phyloP scores from a whole-genome alignment of 805 yeast genomes.

The Komagataella phaffii region DNA sequence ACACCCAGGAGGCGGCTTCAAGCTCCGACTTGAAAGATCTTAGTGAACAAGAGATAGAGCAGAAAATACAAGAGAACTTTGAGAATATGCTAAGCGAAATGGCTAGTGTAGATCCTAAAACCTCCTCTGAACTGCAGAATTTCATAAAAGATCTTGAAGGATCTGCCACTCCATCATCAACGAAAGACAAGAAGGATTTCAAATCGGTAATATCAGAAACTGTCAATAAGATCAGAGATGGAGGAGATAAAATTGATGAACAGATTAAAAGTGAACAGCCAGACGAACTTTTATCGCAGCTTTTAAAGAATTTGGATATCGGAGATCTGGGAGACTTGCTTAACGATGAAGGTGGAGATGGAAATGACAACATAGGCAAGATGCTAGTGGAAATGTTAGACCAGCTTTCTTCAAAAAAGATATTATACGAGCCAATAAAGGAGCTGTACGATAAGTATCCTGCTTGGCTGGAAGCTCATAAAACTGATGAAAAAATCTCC shows the following conservation, averaged over 20 bases:
- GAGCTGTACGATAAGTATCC: conserved; percentile 68
- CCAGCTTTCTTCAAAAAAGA: conserved; percentile 74
- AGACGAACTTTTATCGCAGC: conserved; percentile 43
- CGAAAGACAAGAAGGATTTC: conserved; percentile 25
- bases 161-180: conserved; percentile 4
- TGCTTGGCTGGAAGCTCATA: conserved; percentile 47
- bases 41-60: conserved; percentile 8
- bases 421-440: conserved; percentile 78
- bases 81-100: conserved; percentile 11
- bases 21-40: conserved; percentile 5
- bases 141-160: conserved; percentile 31
- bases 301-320: conserved; percentile 49
- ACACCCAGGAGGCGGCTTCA: background rate
- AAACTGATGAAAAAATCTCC: conserved; percentile 22
- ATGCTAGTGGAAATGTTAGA: conserved; percentile 62
- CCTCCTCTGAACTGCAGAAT: conserved; percentile 34
- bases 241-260: conserved; percentile 60
- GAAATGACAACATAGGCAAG: conserved; percentile 30
- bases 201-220: conserved; percentile 72
- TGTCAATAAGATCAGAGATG: conserved; percentile 63
- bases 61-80: conserved; percentile 10
- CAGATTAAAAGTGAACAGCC: conserved; percentile 25
- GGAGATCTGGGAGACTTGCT: conserved; percentile 24
- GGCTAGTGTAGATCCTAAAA: conserved; percentile 19
- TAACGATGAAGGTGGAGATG: conserved; percentile 15